Evolutionary conservation across 345 rosid species (phyloP).

Genomic region (Gynandropsis gynandra): DNA sequence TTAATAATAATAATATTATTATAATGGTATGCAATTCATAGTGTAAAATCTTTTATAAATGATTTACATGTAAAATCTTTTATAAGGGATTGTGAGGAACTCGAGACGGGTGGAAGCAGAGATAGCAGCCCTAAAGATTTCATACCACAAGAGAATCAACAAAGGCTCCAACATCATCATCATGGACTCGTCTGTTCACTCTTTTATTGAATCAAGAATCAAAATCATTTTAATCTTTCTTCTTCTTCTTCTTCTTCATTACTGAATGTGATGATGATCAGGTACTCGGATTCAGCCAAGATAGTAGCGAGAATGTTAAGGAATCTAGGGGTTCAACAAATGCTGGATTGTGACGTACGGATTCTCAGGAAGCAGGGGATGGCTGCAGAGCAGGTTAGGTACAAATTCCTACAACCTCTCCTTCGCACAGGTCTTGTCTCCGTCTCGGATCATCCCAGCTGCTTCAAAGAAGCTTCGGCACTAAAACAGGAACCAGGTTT

Average conservation of each 20-base stretch:
- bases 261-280: slow-evolving; percentile 20
- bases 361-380: slow-evolving; percentile 80
- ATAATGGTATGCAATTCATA: too few relatives aligned
- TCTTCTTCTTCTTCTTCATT: neutral
- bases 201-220: neutral
- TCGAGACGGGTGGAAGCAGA: slow-evolving; percentile 83
- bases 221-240: neutral
- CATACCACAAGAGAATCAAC: slow-evolving; percentile 75
- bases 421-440: slow-evolving; percentile 57
- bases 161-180: slow-evolving; percentile 78
- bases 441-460: slow-evolving; percentile 56
- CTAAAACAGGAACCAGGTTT: slow-evolving; percentile 53
- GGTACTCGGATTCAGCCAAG: slow-evolving; percentile 78
- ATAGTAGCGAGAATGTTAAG: slow-evolving; percentile 63
- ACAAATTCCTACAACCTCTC: slow-evolving; percentile 70
- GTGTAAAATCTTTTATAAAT: too few relatives aligned
- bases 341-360: slow-evolving; percentile 73
- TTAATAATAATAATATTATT: too few relatives aligned
- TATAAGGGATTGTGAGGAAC: slow-evolving; percentile 59
- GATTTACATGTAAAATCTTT: too few relatives aligned
- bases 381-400: slow-evolving; percentile 86
- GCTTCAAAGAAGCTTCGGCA: slow-evolving; percentile 51
- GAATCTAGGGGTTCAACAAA: slow-evolving; percentile 67
- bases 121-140: slow-evolving; percentile 78
- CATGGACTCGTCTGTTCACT: slow-evolving; percentile 71